Conservation (phyloP, 805 yeast genomes). For the Candida palmyrensis region DNA sequence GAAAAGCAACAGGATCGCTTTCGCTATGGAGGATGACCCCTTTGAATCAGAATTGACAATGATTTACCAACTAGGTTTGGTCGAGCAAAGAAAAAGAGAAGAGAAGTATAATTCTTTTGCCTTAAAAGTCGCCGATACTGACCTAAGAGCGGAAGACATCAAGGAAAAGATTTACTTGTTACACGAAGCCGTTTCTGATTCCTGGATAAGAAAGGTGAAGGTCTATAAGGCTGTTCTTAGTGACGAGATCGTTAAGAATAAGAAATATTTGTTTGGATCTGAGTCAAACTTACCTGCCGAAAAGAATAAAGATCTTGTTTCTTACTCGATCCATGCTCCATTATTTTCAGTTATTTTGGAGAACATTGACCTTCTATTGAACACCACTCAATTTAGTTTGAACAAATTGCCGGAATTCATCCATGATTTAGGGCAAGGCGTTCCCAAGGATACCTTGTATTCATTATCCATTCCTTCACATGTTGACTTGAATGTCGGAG, state of each 20-base stretch:
- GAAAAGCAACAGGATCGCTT: constrained; percentile 20
- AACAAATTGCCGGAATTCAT: constrained; percentile 54
- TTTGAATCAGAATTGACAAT: constrained; percentile 36
- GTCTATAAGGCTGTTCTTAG: constrained; percentile 36
- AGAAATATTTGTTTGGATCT: constrained; percentile 30
- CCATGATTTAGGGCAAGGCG: constrained; percentile 73
- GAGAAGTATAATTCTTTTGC: constrained; percentile 26
- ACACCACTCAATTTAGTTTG: constrained; percentile 22
- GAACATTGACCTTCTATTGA: constrained; percentile 18
- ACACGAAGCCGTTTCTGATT: constrained; percentile 44
- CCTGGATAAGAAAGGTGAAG: constrained; percentile 69
- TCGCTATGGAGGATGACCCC: constrained; percentile 41
- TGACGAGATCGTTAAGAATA: constrained; percentile 32
- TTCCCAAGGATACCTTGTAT: constrained; percentile 66
- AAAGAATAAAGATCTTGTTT: constrained; percentile 20
- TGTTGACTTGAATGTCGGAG: constrained; percentile 52
- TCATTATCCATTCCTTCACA: constrained; percentile 64
- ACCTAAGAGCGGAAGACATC: not conserved
- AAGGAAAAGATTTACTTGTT: constrained; percentile 27
- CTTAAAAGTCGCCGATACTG: constrained; percentile 3
- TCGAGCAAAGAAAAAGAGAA: constrained; percentile 34
- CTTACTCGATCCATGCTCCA: constrained; percentile 32
- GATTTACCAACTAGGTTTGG: constrained; percentile 37
- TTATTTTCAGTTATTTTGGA: constrained; percentile 26
- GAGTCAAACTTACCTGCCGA: constrained; percentile 16